These are phyloP conservation scores for Amylostereum areolatum DNA, from an alignment of 1,284 basidiomycete genomes.

Conservation along the genomic window DNA sequence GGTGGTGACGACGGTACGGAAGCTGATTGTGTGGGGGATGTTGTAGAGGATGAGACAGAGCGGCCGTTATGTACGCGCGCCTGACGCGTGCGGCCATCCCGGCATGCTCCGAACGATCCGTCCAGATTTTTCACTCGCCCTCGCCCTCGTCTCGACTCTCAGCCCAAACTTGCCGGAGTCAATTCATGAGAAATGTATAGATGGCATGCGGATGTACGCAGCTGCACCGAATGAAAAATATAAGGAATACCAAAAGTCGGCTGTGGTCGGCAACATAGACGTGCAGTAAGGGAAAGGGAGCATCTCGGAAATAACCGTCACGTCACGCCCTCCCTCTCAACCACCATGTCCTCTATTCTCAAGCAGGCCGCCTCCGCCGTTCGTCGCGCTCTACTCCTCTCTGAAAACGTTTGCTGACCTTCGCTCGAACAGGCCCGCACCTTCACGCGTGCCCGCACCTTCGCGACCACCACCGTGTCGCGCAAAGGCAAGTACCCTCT, in stretches of 20 bases:
- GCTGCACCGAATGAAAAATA: too few relatives aligned
- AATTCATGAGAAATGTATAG: neutral
- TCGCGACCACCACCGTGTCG: conserved; percentile 58
- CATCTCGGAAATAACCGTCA: too few relatives aligned
- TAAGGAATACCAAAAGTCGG: too few relatives aligned
- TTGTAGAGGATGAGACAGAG: too few relatives aligned
- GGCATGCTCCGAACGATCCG: too few relatives aligned
- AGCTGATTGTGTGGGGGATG: neutral
- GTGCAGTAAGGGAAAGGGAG: too few relatives aligned
- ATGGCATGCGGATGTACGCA: neutral
- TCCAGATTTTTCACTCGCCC: too few relatives aligned
- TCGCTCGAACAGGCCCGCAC: conserved; percentile 29
- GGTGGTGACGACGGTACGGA: conserved; percentile 20
- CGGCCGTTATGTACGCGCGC: too few relatives aligned
- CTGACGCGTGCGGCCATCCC: too few relatives aligned
- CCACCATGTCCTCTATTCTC: conserved; percentile 54
- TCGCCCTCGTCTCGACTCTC: neutral
- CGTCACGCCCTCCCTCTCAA: conserved; percentile 25
- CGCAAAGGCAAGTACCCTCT: conserved; percentile 57
- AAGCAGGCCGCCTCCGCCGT: conserved; percentile 50
- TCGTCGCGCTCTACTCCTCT: too few relatives aligned
- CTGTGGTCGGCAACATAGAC: too few relatives aligned
- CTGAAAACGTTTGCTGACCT: too few relatives aligned
- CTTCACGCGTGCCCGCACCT: conserved; percentile 38
- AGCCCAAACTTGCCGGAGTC: neutral